phyloP scores from a whole-genome alignment of 352 stramenopile species.

The Phytopythium sindhum region DNA sequence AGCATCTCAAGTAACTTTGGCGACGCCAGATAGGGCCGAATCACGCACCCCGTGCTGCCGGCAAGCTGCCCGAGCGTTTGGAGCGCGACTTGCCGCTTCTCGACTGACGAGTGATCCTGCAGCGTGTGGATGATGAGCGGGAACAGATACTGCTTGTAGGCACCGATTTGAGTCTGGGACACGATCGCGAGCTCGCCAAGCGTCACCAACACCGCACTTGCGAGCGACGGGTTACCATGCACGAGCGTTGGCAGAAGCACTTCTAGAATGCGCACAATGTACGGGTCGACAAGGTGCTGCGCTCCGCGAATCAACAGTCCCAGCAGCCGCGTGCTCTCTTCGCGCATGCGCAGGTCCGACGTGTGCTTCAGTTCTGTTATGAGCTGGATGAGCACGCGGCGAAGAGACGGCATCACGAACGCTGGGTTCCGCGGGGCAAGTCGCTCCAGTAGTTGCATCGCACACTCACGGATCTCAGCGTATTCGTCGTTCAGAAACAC shows the following conservation, averaged over 20 bases:
- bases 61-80: constrained; percentile 94
- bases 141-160: constrained; percentile 94
- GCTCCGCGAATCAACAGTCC: constrained; percentile 76
- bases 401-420: constrained; percentile 93
- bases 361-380: constrained; percentile 95
- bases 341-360: constrained; percentile 77
- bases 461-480: constrained; percentile 82
- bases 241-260: constrained; percentile 87
- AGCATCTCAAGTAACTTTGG: constrained; percentile 94
- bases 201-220: constrained; percentile 70
- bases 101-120: constrained; percentile 94
- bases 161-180: constrained; percentile 86
- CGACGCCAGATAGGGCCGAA: constrained; percentile 95
- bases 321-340: constrained; percentile 88
- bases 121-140: constrained; percentile 95
- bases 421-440: constrained; percentile 94
- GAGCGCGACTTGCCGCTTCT: constrained; percentile 95
- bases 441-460: constrained; percentile 93
- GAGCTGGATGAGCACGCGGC: constrained; percentile 92
- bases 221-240: constrained; percentile 74
- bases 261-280: constrained; percentile 70
- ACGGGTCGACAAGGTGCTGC: constrained; percentile 87
- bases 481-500: constrained; percentile 94
- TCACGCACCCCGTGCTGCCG: constrained; percentile 91
- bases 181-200: constrained; percentile 92